A percentile compares a stretch with the other conserved stretches of the same genome.
Conservation (phyloP, 768 basidiomycete genomes). For the Lactarius evosmus region DNA sequence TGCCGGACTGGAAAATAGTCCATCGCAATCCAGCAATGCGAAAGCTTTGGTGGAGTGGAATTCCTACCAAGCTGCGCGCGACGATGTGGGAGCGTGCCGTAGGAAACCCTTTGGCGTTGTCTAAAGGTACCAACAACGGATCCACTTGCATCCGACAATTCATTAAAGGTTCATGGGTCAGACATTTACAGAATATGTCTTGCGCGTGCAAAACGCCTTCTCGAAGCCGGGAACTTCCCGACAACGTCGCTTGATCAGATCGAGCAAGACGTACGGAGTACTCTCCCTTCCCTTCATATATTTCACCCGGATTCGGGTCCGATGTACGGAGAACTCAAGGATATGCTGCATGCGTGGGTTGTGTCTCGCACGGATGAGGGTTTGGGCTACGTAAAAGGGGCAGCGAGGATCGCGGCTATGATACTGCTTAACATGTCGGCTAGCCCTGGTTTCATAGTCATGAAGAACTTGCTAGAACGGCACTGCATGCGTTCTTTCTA, state of each 20-base stretch:
- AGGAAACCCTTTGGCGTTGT: slow-evolving; percentile 77
- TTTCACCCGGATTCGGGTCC: slow-evolving; percentile 77
- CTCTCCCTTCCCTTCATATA: slow-evolving; percentile 75
- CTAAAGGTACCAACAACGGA: slow-evolving; percentile 56
- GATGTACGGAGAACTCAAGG: slow-evolving; percentile 75
- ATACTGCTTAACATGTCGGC: slow-evolving; percentile 77
- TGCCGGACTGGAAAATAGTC: slow-evolving; percentile 81
- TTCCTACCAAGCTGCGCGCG: slow-evolving; percentile 77
- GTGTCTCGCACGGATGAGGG: slow-evolving; percentile 82
- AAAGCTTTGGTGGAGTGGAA: slow-evolving; percentile 84
- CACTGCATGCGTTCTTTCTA: slow-evolving; percentile 86
- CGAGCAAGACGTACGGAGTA: slow-evolving; percentile 70
- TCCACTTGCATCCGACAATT: not conserved
- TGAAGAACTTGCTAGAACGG: slow-evolving; percentile 83
- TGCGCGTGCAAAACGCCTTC: slow-evolving; percentile 68
- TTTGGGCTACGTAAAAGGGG: slow-evolving; percentile 66
- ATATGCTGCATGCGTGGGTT: slow-evolving; percentile 85
- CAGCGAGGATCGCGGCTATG: slow-evolving; percentile 80
- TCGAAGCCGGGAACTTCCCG: slow-evolving; percentile 65
- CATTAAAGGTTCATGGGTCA: slow-evolving; percentile 32
- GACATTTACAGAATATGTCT: slow-evolving; percentile 72
- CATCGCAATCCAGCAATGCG: slow-evolving; percentile 61
- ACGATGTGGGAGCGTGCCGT: slow-evolving; percentile 82
- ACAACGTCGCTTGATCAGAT: slow-evolving; percentile 56
- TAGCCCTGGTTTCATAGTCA: slow-evolving; percentile 71